Percentiles rank a stretch among this genome's conserved stretches.
These are phyloP conservation scores for Diphasiastrum complanatum DNA, from an alignment of 83 land plant genomes.

Conservation along the genomic window DNA sequence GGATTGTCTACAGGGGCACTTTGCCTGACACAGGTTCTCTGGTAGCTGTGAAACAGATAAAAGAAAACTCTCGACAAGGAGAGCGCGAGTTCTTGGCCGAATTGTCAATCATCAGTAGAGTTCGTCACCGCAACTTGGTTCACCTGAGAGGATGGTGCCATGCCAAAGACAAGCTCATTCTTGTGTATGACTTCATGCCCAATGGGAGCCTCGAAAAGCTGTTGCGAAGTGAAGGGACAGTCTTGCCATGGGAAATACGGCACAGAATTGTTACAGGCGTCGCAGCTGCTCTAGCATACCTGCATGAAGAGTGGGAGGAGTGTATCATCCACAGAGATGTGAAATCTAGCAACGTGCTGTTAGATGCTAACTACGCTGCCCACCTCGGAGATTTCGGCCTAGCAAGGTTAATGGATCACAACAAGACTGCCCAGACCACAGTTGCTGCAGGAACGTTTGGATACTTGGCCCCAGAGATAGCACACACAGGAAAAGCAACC, in stretches of 20 bases:
- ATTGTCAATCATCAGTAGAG: conserved; percentile 2
- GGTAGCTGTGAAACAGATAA: conserved; percentile 17
- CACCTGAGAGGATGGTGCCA: conserved; percentile 18
- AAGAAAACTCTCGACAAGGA: conserved; percentile 1
- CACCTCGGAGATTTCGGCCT: background rate
- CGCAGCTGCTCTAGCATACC: conserved; percentile 16
- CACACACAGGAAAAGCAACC: background rate
- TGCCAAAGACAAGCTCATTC: conserved; percentile 3
- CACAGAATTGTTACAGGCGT: conserved; percentile 7
- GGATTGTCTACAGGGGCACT: conserved; percentile 7
- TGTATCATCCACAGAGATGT: conserved; percentile 16
- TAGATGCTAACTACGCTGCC: conserved; percentile 1
- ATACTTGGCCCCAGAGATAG: conserved; percentile 16
- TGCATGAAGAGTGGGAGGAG: conserved; percentile 17
- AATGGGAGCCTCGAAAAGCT: conserved; percentile 23
- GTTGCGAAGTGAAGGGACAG: conserved; percentile 5
- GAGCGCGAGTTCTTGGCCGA: conserved; percentile 18
- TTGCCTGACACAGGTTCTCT: conserved; percentile 2
- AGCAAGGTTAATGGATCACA: background rate
- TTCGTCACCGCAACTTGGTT: conserved; percentile 19
- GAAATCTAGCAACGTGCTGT: conserved; percentile 17
- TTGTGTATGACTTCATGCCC: conserved; percentile 25
- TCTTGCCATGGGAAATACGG: background rate
- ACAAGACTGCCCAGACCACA: background rate
- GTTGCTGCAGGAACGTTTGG: conserved; percentile 4